Conservation (phyloP, 495 filamentous ascomycete genomes). For the Lepidopterella palustris region DNA sequence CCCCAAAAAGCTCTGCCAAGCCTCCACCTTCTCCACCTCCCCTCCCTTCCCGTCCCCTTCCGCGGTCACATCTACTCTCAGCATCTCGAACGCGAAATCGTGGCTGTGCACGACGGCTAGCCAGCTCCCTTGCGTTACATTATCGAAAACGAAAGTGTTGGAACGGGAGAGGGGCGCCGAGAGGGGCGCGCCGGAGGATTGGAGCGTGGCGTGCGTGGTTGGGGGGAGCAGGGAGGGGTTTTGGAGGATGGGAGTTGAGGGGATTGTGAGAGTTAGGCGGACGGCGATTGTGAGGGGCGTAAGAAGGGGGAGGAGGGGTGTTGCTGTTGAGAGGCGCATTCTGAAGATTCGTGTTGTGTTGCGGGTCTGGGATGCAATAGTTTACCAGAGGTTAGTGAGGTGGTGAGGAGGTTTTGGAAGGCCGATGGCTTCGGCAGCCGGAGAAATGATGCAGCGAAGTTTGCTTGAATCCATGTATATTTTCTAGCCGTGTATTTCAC, state of each 20-base stretch:
- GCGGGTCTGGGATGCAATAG: background rate
- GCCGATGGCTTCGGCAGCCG: background rate
- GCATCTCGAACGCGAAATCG: constrained; percentile 65
- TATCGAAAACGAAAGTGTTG: constrained; percentile 66
- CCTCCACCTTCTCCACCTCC: constrained; percentile 44
- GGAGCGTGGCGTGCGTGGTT: constrained; percentile 66
- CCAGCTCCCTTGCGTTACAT: constrained; percentile 63
- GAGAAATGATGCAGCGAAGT: background rate
- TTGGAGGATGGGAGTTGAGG: constrained; percentile 39
- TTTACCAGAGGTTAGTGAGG: background rate
- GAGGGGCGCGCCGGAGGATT: constrained; percentile 42
- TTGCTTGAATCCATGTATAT: background rate
- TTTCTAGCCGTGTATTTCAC: too few species aligned
- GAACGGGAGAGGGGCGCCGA: constrained; percentile 55
- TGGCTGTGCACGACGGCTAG: constrained; percentile 69
- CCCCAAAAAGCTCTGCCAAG: constrained; percentile 81
- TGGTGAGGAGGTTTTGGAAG: background rate
- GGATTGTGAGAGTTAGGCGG: constrained; percentile 36
- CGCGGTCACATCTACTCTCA: constrained; percentile 62
- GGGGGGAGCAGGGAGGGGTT: constrained; percentile 55
- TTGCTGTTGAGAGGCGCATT: background rate
- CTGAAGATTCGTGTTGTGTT: background rate
- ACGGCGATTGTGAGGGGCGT: constrained; percentile 21
- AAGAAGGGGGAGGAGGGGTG: background rate
- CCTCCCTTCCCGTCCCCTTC: constrained; percentile 30